Conservation (phyloP, 306 rosid species). For the Luffa acutangula region DNA sequence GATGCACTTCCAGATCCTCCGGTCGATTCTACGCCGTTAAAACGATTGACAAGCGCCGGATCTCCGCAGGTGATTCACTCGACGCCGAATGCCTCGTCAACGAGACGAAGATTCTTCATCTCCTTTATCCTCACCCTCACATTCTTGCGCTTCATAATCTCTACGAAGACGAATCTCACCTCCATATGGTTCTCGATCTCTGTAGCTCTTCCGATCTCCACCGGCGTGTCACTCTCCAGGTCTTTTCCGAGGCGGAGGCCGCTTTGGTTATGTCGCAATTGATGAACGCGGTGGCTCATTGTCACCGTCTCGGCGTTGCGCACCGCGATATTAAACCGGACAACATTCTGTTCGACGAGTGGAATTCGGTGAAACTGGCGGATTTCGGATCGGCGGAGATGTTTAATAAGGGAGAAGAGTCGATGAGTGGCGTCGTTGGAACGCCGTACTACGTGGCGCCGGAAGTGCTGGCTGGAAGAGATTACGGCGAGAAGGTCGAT, state of each 20-base stretch:
- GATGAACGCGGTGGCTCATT: constrained; percentile 43
- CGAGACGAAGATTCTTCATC: constrained; percentile 46
- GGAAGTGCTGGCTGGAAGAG: constrained; percentile 44
- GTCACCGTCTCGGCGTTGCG: constrained; percentile 51
- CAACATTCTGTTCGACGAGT: constrained; percentile 38
- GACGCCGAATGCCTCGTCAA: constrained; percentile 41
- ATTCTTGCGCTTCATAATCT: constrained; percentile 28
- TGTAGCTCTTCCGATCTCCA: constrained; percentile 41
- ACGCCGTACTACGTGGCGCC: constrained; percentile 73
- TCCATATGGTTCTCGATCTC: constrained; percentile 54
- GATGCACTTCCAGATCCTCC: constrained; percentile 20
- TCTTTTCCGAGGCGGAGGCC: constrained; percentile 34
- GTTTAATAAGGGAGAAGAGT: constrained; percentile 25
- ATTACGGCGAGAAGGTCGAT: constrained; percentile 54
- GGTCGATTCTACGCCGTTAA: constrained; percentile 38
- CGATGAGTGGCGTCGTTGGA: constrained; percentile 52
- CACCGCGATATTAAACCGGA: constrained; percentile 72
- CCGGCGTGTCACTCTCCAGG: constrained; percentile 9
- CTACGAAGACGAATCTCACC: constrained; percentile 45
- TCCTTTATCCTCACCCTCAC: constrained; percentile 43
- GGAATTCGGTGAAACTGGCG: constrained; percentile 25
- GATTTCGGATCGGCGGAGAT: constrained; percentile 65
- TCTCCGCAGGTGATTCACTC: constrained; percentile 36
- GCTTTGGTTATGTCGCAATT: constrained; percentile 32
- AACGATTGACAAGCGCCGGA: constrained; percentile 35